Evolutionary conservation across 257 asterid genomes (phyloP).

Genomic region (Datura wrightii): DNA sequence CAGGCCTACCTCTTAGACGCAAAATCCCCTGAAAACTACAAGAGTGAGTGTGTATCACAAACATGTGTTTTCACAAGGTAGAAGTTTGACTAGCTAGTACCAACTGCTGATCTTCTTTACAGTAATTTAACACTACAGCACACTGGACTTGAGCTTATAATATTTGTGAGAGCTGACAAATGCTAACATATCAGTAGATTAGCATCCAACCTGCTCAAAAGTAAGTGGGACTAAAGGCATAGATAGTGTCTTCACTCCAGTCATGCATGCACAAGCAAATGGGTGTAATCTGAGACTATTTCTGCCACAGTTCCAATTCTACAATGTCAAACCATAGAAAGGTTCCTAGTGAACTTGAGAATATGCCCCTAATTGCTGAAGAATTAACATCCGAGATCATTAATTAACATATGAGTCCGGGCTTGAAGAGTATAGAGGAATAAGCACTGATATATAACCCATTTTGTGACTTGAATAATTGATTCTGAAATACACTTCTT

Average conservation of each 20-base stretch:
- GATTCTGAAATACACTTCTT: constrained; percentile 1
- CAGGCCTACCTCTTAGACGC: constrained; percentile 90
- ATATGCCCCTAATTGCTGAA: background rate
- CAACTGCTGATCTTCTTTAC: background rate
- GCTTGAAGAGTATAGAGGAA: constrained; percentile 13
- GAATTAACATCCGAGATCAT: constrained; percentile 15
- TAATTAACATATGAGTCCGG: background rate
- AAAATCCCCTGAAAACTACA: constrained; percentile 91
- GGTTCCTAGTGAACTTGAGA: background rate
- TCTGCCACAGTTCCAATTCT: background rate
- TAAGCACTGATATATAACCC: background rate
- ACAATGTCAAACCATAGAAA: constrained; percentile 2
- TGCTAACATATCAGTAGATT: constrained; percentile 13
- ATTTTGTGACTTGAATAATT: background rate
- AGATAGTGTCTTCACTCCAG: background rate
- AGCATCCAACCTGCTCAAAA: constrained; percentile 15
- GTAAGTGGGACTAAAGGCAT: constrained; percentile 20
- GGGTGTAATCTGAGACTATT: constrained; percentile 1
- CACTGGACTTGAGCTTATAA: background rate
- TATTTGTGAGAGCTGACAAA: constrained; percentile 22
- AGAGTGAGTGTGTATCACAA: constrained; percentile 66
- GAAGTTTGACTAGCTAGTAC: constrained; percentile 24
- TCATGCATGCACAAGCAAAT: constrained; percentile 18
- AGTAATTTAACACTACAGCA: background rate
- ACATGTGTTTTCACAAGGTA: constrained; percentile 24